Evolutionary conservation across 2,329 filamentous ascomycete genomes (phyloP), one percentile per base, ranked within the genome.

Genomic region (Xylaria sp.): DNA sequence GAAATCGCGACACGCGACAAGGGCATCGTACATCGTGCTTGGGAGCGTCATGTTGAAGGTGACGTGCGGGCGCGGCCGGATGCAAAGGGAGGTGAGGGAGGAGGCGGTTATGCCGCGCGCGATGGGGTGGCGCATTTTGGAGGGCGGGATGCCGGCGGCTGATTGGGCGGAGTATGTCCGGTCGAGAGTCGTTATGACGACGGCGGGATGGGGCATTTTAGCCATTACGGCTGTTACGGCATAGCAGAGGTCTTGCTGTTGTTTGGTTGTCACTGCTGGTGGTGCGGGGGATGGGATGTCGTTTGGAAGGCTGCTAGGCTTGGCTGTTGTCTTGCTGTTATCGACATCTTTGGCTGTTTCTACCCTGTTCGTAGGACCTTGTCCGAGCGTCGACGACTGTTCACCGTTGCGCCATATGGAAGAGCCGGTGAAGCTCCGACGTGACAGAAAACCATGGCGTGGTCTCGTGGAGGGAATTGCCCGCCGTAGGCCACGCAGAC

Each of bases 61-160:
- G 5, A 86, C 71, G 9, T 81, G 73, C 0, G 82, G 82, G 30
- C 72, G 75, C 0, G 82, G 82, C n/a, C 68, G 65, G 16, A 85
- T 74, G 13, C 80, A 77, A 30, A 86, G 71, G 0, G 81, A 83
- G 2, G 82, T 82, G 63, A 86, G 79, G 1, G 82, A 84, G 5
- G 83, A 85, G 75, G 84, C 82, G 37, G 83, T 85, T 78, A 85
- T 82, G 52, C 78, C 83, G 37, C 78, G 76, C 4, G 69, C 78
- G 68, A 47, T 67, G 57, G 61, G 70, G 19, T 37, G 69, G 63
- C 63, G 58, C 44, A 62, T 50, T 4, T 60, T 37, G 9, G 52
- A 49, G 50, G 52, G 50, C 16, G 54, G 54, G 37, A 58, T 54
- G 10, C 35, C 55, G 13, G 48, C 39, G 52, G 53, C 23, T 58